A percentile compares a stretch with the other conserved stretches of the same genome.
These are phyloP conservation scores for Mercurialis annua DNA, from an alignment of 345 rosid genomes.

Conservation along the genomic window DNA sequence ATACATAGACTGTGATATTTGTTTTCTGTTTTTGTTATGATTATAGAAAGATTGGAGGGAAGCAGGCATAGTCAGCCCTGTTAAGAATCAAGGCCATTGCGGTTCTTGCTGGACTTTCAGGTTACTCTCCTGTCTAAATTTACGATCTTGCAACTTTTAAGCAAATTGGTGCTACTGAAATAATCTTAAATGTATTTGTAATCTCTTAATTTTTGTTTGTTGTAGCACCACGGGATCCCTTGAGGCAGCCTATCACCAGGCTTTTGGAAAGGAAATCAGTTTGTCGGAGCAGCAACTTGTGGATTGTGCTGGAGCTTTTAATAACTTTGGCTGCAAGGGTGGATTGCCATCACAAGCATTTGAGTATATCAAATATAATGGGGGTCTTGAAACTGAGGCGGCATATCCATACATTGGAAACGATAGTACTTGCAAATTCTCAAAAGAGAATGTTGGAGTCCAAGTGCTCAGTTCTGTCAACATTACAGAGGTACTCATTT, in stretches of 20 bases:
- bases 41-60: constrained; percentile 93
- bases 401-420: constrained; percentile 76
- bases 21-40: not conserved
- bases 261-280: constrained; percentile 72
- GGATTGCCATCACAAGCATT: constrained; percentile 98
- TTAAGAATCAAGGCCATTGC: constrained; percentile 87
- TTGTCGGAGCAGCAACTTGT: constrained; percentile 98
- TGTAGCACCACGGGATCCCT: constrained; percentile 95
- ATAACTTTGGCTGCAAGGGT: constrained; percentile 86
- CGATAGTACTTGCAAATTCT: constrained; percentile 70
- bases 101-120: constrained; percentile 99
- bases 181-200: not conserved
- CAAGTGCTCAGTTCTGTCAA: constrained; percentile 67
- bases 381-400: constrained; percentile 92
- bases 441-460: constrained; percentile 69
- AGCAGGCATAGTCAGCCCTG: constrained; percentile 78
- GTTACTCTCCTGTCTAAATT: constrained; percentile 29
- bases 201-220: constrained; percentile 3
- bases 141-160: not conserved
- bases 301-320: constrained; percentile 89
- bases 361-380: constrained; percentile 85
- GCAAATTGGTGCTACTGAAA: not conserved
- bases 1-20: not conserved
- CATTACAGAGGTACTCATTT: constrained; percentile 64
- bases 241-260: constrained; percentile 97